Evolutionary conservation across 495 filamentous ascomycete species (phyloP), one percentile per base, ranked within the genome.

Genomic region (Terfezia boudieri): DNA sequence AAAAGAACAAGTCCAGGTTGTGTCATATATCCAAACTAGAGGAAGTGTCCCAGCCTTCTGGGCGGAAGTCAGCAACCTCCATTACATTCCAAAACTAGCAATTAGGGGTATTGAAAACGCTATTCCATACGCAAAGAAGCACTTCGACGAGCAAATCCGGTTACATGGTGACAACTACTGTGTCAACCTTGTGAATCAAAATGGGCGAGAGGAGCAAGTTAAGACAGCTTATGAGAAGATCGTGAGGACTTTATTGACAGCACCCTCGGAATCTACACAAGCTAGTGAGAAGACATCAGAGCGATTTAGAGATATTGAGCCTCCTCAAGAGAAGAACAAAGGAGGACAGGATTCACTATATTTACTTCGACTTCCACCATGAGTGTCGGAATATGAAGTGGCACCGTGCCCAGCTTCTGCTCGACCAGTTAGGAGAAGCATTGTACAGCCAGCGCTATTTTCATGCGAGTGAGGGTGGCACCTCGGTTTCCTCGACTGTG

Each of bases 301-400:
- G 61, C 89, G 87, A 65, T 80, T 93, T 64, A 82, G 78, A 61
- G 66, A 76, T 38, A 71, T 95, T 56, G 84, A 94, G 63, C 68
- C 88, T 2, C 68, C 63, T 23, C 64, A 73, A n/a, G 55, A 73
- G 67, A 53, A 68, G 74, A 50, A 76, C 78, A 54, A 73, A 76
- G 49, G 79, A 82, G 64, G 86, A 95, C 65, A 78, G 78, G 36
- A 70, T 96, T 14, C 86, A 98, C 63, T 98, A 98, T 64, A 68
- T 95, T 55, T 96, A 96, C 71, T 96, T 98, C 60, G 92, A 98
- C 70, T 96, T 88, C 67, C 90, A 98, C 70, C 87, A 83, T 64
- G 90, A 98, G 69, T 96, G 92, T 35, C 93, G 90, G 67, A 86
- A 85, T 32, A 71, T 96, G 36, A 77, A 83, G 61, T 94, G 89